phyloP scores from a whole-genome alignment of 257 asterid species.

The Solanum clarkiae region DNA sequence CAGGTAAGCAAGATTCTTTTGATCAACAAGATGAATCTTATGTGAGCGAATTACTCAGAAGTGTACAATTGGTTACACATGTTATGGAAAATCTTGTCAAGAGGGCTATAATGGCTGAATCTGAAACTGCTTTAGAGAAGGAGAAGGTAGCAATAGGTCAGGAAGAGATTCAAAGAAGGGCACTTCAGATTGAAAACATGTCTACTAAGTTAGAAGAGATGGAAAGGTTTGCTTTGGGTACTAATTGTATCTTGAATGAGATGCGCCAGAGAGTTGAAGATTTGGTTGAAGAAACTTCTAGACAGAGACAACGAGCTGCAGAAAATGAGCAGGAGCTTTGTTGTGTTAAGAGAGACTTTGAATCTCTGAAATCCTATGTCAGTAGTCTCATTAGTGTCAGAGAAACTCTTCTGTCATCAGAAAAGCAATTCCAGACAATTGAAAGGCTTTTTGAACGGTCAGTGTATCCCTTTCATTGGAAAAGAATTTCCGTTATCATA shows the following conservation, averaged over 20 bases:
- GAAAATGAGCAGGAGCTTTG: conserved; percentile 93
- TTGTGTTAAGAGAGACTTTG: conserved; percentile 87
- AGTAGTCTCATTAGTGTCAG: conserved; percentile 81
- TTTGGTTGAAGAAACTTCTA: conserved; percentile 90
- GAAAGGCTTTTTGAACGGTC: conserved; percentile 94
- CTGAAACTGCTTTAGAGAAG: conserved; percentile 67
- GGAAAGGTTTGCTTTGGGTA: conserved; percentile 76
- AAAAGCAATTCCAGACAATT: conserved; percentile 91
- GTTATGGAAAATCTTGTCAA: conserved; percentile 90
- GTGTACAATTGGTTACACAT: conserved; percentile 70
- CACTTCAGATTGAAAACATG: conserved; percentile 72
- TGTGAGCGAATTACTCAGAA: conserved; percentile 42
- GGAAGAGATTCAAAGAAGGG: conserved; percentile 64
- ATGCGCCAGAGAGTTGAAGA: conserved; percentile 93
- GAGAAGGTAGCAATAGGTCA: conserved; percentile 62
- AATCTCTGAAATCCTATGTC: conserved; percentile 84
- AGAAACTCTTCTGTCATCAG: conserved; percentile 96
- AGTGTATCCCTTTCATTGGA: conserved; percentile 11
- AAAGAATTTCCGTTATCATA: neutral
- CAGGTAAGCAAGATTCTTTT: conserved; percentile 27
- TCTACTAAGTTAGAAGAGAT: conserved; percentile 79
- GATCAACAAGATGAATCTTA: conserved; percentile 70
- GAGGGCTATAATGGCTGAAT: conserved; percentile 78
- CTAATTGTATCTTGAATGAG: conserved; percentile 70
- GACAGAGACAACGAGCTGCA: conserved; percentile 89